Evolutionary conservation across 805 yeast genomes (phyloP).

Genomic region (Kazachstania bromeliacearum): DNA sequence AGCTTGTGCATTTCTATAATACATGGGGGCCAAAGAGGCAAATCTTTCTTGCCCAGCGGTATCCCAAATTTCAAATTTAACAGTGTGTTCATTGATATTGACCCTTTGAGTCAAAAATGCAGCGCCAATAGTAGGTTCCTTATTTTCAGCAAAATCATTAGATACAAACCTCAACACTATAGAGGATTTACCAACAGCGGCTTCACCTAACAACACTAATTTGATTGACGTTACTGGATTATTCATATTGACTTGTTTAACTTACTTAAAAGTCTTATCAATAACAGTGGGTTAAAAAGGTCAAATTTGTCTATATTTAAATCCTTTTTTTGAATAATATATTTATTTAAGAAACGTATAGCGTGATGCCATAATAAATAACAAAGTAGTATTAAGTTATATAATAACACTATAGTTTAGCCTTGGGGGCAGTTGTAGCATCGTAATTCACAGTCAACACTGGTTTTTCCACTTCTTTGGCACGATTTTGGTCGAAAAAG

Average conservation of each 20-base stretch:
- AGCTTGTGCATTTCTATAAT: constrained; percentile 94
- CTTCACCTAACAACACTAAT: constrained; percentile 88
- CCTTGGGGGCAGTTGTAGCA: constrained; percentile 1
- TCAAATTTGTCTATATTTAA: too few species aligned
- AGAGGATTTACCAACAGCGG: constrained; percentile 95
- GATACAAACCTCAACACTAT: constrained; percentile 86
- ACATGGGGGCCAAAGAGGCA: constrained; percentile 94
- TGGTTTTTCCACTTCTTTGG: neutral
- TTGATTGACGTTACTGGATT: constrained; percentile 45
- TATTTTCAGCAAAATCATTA: constrained; percentile 93
- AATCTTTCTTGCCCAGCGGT: constrained; percentile 98
- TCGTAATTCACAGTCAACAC: neutral
- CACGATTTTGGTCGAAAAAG: constrained; percentile 58
- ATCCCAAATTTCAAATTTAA: constrained; percentile 92
- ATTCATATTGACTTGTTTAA: constrained; percentile 13
- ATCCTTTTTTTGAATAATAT: too few species aligned
- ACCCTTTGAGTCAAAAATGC: constrained; percentile 94
- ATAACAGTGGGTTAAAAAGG: too few species aligned
- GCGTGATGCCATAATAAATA: too few species aligned
- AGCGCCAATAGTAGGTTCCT: constrained; percentile 97
- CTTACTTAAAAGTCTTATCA: too few species aligned
- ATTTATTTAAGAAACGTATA: too few species aligned
- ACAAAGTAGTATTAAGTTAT: too few species aligned
- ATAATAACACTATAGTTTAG: too few species aligned
- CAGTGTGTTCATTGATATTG: constrained; percentile 72